These are phyloP conservation scores for Rhizopogon vulgaris DNA, from an alignment of 768 basidiomycete genomes.

Conservation along the genomic window DNA sequence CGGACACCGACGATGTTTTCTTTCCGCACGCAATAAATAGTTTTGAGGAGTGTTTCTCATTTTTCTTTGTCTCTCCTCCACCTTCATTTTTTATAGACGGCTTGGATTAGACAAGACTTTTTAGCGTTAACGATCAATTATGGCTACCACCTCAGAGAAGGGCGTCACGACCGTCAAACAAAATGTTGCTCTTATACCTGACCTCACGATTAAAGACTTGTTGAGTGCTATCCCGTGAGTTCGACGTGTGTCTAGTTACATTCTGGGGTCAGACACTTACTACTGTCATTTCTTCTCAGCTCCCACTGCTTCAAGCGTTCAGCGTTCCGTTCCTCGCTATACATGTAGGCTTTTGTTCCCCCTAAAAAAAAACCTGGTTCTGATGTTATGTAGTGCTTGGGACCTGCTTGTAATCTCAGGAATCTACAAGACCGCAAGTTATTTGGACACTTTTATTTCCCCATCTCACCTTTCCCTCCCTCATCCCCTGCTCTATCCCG, in stretches of 20 bases:
- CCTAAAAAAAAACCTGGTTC: background rate
- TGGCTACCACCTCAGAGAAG: slow-evolving; percentile 12
- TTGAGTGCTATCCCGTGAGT: slow-evolving; percentile 78
- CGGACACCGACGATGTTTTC: slow-evolving; percentile 13
- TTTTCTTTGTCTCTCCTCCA: background rate
- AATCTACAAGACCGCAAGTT: slow-evolving; percentile 62
- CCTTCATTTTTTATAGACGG: slow-evolving; percentile 1
- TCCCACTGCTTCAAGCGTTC: slow-evolving; percentile 90
- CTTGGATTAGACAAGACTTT: slow-evolving; percentile 5
- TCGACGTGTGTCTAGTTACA: slow-evolving; percentile 2
- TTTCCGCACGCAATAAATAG: slow-evolving; percentile 21
- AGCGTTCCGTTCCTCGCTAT: slow-evolving; percentile 67
- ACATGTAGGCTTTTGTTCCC: slow-evolving; percentile 50
- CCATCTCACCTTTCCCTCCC: slow-evolving; percentile 50
- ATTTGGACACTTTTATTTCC: slow-evolving; percentile 57
- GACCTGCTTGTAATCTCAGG: slow-evolving; percentile 66
- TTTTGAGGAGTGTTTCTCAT: background rate
- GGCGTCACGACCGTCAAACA: slow-evolving; percentile 40
- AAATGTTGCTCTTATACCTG: slow-evolving; percentile 63
- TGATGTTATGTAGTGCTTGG: slow-evolving; percentile 47
- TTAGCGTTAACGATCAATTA: slow-evolving; percentile 12
- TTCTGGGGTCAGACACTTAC: background rate
- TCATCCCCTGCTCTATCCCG: slow-evolving; percentile 54
- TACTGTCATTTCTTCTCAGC: slow-evolving; percentile 28
- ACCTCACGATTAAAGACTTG: slow-evolving; percentile 84